Conservation (phyloP, 345 rosid genomes). For the Trapa bicornis region DNA sequence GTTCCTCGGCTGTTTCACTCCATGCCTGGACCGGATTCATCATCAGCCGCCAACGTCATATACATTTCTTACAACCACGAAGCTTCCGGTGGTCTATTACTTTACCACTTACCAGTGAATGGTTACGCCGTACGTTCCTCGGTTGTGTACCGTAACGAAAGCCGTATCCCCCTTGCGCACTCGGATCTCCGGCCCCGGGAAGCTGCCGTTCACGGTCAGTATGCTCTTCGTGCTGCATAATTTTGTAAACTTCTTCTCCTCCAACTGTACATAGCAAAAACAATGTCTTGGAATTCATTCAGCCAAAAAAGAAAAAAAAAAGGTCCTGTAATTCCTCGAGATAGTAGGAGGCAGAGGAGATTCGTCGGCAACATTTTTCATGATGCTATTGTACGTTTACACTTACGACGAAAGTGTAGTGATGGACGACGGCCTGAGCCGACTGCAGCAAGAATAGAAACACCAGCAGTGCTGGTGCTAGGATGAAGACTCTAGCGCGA, state of each 20-base stretch:
- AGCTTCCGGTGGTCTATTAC: background rate
- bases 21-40: constrained; percentile 20
- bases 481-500: background rate
- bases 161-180: constrained; percentile 15
- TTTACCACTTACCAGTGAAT: constrained; percentile 15
- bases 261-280: constrained; percentile 11
- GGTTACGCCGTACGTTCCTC: constrained; percentile 17
- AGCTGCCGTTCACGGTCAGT: constrained; percentile 21
- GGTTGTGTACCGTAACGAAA: constrained; percentile 12
- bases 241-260: constrained; percentile 18
- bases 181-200: constrained; percentile 20
- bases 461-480: constrained; percentile 1
- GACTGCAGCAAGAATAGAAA: constrained; percentile 3
- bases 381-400: too few species aligned
- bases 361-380: too few species aligned
- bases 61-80: too few species aligned
- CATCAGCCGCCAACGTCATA: too few species aligned
- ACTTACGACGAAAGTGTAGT: constrained; percentile 12
- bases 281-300: too few species aligned
- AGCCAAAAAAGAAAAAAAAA: too few species aligned
- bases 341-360: too few species aligned
- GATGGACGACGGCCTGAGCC: constrained; percentile 6
- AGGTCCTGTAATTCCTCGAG: too few species aligned
- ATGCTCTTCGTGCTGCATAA: constrained; percentile 22
- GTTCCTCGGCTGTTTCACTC: constrained; percentile 32